Evolutionary conservation across 768 basidiomycete genomes (phyloP).

Genomic region (Boletellus ananiceps): DNA sequence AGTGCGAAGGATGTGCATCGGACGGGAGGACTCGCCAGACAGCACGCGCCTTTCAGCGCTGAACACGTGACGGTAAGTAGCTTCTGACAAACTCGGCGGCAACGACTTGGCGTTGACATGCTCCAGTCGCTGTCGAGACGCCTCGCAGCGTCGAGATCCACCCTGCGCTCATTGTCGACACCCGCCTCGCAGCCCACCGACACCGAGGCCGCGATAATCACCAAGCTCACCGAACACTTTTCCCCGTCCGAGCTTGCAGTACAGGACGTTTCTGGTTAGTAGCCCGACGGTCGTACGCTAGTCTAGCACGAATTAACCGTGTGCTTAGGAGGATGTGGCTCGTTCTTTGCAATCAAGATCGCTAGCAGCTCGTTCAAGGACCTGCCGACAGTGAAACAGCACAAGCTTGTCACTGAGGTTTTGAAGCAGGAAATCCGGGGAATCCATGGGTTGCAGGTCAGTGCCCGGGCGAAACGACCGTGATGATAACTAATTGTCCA

Average conservation of each 20-base stretch:
- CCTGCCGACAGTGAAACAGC: conserved; percentile 86
- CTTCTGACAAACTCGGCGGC: not conserved
- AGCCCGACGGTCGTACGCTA: not conserved
- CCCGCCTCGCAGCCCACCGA: conserved; percentile 26
- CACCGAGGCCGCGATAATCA: conserved; percentile 52
- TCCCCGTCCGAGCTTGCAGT: conserved; percentile 78
- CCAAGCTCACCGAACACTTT: conserved; percentile 72
- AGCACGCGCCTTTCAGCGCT: no score
- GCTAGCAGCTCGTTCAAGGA: conserved; percentile 83
- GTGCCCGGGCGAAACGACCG: conserved; percentile 17
- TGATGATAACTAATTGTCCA: conserved; percentile 5
- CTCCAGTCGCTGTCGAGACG: conserved; percentile 32
- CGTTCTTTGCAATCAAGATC: conserved; percentile 91
- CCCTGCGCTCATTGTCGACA: conserved; percentile 27
- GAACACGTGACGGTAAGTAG: conserved; percentile 17
- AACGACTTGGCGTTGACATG: conserved; percentile 1
- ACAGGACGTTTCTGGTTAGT: conserved; percentile 90
- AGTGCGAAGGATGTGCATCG: conserved; percentile 23
- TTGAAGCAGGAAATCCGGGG: conserved; percentile 86
- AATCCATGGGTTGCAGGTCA: conserved; percentile 92
- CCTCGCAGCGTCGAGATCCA: conserved; percentile 22
- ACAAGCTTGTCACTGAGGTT: conserved; percentile 79
- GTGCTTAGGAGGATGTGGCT: conserved; percentile 84
- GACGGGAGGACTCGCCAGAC: no score
- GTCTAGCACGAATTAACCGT: conserved; percentile 6